A percentile compares a stretch with the other conserved stretches of the same genome.
Evolutionary conservation across 2,329 filamentous ascomycete genomes (phyloP).

Genomic region (Nigrospora osmanthi): DNA sequence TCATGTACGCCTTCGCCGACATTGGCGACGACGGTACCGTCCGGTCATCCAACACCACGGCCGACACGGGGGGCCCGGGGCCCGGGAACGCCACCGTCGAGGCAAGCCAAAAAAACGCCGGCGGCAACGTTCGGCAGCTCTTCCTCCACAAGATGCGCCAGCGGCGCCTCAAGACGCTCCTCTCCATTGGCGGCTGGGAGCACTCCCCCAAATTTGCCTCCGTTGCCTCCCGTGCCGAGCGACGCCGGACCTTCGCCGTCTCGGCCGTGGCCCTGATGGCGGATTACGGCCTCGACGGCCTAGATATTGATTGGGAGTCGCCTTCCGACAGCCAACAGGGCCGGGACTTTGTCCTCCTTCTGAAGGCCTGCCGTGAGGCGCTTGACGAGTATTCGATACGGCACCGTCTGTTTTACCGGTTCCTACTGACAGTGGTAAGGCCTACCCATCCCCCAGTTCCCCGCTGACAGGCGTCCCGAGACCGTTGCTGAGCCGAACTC

Average conservation of each 20-base stretch:
- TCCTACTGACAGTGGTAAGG: slow-evolving; percentile 42
- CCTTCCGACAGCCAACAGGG: slow-evolving; percentile 31
- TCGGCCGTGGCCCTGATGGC: slow-evolving; percentile 62
- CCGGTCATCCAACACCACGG: too few relatives aligned
- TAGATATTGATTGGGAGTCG: slow-evolving; percentile 53
- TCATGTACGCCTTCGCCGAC: too few relatives aligned
- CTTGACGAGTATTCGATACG: slow-evolving; percentile 18
- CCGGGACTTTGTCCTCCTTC: slow-evolving; percentile 30
- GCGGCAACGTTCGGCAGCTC: slow-evolving; percentile 72
- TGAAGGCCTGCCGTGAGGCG: slow-evolving; percentile 31
- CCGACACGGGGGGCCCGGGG: too few relatives aligned
- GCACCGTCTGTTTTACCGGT: slow-evolving; percentile 29
- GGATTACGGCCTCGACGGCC: slow-evolving; percentile 54
- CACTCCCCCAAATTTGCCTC: slow-evolving; percentile 63
- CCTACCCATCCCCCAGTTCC: slow-evolving; percentile 11
- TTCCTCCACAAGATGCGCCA: slow-evolving; percentile 69
- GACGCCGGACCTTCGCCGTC: slow-evolving; percentile 58
- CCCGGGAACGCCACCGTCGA: slow-evolving; percentile 20
- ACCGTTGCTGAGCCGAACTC: not conserved
- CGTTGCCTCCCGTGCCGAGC: slow-evolving; percentile 52
- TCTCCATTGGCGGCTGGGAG: slow-evolving; percentile 77
- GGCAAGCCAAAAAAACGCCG: slow-evolving; percentile 50
- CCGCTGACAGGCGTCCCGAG: too few relatives aligned
- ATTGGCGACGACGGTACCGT: too few relatives aligned
- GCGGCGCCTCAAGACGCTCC: slow-evolving; percentile 68